Conservation (phyloP, 805 yeast species). For the Yamadazyma sp. region DNA sequence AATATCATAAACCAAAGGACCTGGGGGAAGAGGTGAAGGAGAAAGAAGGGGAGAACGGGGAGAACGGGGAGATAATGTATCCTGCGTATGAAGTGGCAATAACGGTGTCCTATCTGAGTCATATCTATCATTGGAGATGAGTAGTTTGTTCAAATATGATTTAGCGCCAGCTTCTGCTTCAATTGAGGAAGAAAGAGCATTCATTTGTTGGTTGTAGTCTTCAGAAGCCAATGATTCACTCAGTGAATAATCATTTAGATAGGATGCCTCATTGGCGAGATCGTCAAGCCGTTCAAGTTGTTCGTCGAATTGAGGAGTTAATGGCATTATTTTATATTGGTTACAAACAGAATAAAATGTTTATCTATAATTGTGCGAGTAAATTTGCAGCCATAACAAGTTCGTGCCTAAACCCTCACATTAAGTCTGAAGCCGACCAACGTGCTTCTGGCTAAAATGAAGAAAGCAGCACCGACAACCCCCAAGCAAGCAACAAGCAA, state of each 20-base stretch:
- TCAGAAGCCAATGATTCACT: constrained; percentile 7
- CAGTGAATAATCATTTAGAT: constrained; percentile 17
- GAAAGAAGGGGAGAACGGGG: background rate
- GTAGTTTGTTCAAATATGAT: background rate
- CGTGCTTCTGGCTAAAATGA: constrained; percentile 23
- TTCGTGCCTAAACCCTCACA: constrained; percentile 19
- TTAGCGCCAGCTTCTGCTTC: background rate
- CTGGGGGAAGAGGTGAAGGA: background rate
- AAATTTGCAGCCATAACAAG: constrained; percentile 4
- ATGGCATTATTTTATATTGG: constrained; percentile 4
- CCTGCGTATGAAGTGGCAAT: constrained; percentile 20
- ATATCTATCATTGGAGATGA: background rate
- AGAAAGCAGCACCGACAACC: constrained; percentile 27
- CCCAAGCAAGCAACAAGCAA: constrained; percentile 31
- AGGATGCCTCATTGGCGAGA: constrained; percentile 26
- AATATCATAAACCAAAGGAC: background rate
- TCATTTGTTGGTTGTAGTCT: constrained; percentile 3
- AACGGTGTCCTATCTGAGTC: constrained; percentile 16
- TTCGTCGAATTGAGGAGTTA: constrained; percentile 5
- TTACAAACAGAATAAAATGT: background rate
- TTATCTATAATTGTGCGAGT: background rate
- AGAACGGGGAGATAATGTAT: too few relatives aligned
- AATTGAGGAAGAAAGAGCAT: background rate
- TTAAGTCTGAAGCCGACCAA: constrained; percentile 23
- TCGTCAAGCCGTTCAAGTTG: constrained; percentile 20